Base-by-base conservation (phyloP, 1,284 basidiomycete genomes). In the Heterobasidion annosum region DNA sequence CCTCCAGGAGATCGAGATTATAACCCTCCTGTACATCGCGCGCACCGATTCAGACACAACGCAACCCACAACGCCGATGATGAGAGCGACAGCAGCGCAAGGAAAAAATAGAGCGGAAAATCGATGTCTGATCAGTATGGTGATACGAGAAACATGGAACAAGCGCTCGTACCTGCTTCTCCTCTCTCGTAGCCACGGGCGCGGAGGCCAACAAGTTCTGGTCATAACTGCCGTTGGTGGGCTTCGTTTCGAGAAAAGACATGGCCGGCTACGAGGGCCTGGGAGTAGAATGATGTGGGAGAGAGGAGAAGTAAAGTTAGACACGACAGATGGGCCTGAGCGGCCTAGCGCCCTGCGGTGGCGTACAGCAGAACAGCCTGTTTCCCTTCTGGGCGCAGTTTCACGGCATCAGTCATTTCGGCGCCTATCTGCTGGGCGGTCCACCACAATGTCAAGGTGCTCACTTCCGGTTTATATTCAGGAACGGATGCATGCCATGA, bases 21-120 rank as follows among this genome's bases (percentile, higher is more conserved):
- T 82, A 82, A 4, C 78, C 78, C 70, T 75, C 73, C 79, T 81
- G 58, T 46, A 25, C 25, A 15, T 25, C 12, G 33, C 25, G 33
- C 8, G 16, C 8, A 48, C 32, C 16, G 32, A 32, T 13, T 15
- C 15, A 48, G n/a, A 25, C 8, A 34, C 3, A 50, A 32, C 33
- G 34, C 34, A 15, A 35, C 18, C 34, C 18, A 34, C 25, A 37
- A 37, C 5, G 6, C 35, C 12, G 48, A n/a, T 8, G 34, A n/a
- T 32, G 18, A n/a, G 42, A 16, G 43, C 51, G 16, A 45, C 48
- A 32, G 47, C 18, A 42, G 40, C 32, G 13, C 42, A 32, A 19
- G n/a, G 46, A 54, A 47, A 40, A 43, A 15, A 16, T 48, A 15
- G 4, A 35, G 37, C 37, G 18, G 8, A 50, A 2, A 15, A 50